These are phyloP conservation scores for Phialophora tarda DNA, from an alignment of 2,329 filamentous ascomycete species.

Conservation along the genomic window DNA sequence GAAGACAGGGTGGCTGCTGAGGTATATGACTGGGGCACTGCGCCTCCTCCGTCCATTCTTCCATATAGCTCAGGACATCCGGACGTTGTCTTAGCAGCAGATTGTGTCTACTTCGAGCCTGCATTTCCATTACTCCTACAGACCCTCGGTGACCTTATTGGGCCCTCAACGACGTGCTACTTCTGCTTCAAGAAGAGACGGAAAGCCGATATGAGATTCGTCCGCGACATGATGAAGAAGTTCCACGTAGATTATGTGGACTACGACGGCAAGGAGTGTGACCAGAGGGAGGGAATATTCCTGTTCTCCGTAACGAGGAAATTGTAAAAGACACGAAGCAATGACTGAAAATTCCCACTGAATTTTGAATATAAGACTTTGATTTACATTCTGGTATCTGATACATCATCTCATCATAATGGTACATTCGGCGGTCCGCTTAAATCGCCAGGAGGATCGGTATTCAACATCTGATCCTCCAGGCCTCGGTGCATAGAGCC, in stretches of 20 bases:
- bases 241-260: conserved; percentile 68
- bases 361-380: not conserved
- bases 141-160: conserved; percentile 76
- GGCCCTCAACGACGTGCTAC: conserved; percentile 69
- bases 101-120: conserved; percentile 97
- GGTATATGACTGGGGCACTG: conserved; percentile 77
- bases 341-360: not conserved
- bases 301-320: conserved; percentile 53
- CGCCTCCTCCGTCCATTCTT: conserved; percentile 41
- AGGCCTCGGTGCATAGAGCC: not conserved
- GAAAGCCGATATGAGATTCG: conserved; percentile 76
- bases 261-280: conserved; percentile 61
- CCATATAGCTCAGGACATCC: conserved; percentile 54
- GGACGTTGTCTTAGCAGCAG: conserved; percentile 86
- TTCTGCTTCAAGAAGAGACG: conserved; percentile 97
- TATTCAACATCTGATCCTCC: not conserved
- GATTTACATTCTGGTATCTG: conserved; percentile 26
- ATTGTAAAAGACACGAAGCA: not conserved
- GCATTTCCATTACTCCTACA: conserved; percentile 85
- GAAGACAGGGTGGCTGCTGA: conserved; percentile 66
- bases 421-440: conserved; percentile 17
- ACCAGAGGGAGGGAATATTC: conserved; percentile 64
- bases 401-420: conserved; percentile 19
- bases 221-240: conserved; percentile 71
- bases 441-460: not conserved